Evolutionary conservation across 2,329 filamentous ascomycete genomes (phyloP), one percentile per base, ranked within the genome.

Genomic region (Alternaria hordeiaustralica): DNA sequence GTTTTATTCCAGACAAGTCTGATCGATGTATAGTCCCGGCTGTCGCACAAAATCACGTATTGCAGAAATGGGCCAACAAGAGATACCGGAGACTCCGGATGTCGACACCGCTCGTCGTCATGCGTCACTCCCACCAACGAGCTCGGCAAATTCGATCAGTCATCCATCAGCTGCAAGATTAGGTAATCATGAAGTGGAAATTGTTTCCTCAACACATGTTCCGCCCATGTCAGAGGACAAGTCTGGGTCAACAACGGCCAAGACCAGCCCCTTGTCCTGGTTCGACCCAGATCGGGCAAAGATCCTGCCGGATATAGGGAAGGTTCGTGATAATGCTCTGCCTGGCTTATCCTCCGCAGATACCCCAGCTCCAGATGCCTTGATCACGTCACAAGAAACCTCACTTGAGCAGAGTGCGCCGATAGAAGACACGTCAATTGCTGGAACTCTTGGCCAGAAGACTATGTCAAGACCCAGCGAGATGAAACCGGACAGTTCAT

Each of bases 51-150:
- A 28, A 36, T 58, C 41, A 13, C 49, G n/a, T 12, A 46, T 60
- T 13, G 25, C 36, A 9, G 30, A 55, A 12, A 41, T 15, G 23
- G 46, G 43, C 4, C 59, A 36, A 20, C 26, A 55, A n/a, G 68
- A 68, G 11, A 71, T 70, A 60, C 68, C 61, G 6, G 69, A 73
- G 20, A 68, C 69, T 9, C 68, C 71, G 6, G 50, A 63, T 30
- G 30, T 44, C 13, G 30, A 44, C 53, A 13, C 36, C 36, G 36
- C 25, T 23, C 54, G 5, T 44, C 15, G 43, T n/a, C 21, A 12
- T n/a, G 11, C 8, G 2, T 25, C 12, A 46, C 12, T 28, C 26
- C 5, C 6, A 23, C 61, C 20, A 23, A 62, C 26, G 12, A 58
- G 33, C 23, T 25, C 33, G 11, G 6, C 15, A 20, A 28, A 9